Evolutionary conservation across 1,139 yeast genomes (phyloP), one percentile per base, ranked within the genome.

Genomic region (Pneumocystis murina): DNA sequence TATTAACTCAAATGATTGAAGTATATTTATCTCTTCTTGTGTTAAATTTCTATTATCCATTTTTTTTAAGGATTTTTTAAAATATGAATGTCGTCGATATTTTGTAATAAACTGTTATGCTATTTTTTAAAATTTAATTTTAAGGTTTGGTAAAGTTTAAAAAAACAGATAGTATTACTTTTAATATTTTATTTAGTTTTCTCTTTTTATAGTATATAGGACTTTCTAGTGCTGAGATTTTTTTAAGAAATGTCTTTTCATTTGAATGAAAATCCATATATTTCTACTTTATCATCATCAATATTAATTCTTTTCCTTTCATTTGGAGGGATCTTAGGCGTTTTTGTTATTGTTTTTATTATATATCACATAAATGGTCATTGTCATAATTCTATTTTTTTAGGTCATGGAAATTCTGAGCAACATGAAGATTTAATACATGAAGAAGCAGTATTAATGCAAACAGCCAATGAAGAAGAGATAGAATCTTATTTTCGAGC

Each of bases 401-500:
- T 48, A 48, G 30, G 55, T 24, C 30, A 48, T 24, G 55, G 55
- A 48, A 48, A 48, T 20, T 48, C 33, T 24, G 55, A 48, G 12
- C 55, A 41, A 24, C 14, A 48, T 48, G 55, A 48, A 24, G 55
- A 48, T 48, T 48, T 48, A 24, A 48, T 48, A 12, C 55, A 48
- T 24, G 55, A 48, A 48, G 55, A 48, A 14, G 28, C 55, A 2
- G 30, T 48, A 3, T 48, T 48, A 30, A 48, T 48, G 33, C 55
- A 48, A 24, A 48, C 55, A 24, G 55, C 55, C 24, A 48, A 30
- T 12, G 55, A 48, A 24, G 55, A 12, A 48, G 55, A 48, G n/a
- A 48, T 48, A 59, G 71, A 72, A 66, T 69, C 71, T 64, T 78
- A 78, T 66, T 81, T 84, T 69, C 87, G 83, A 70, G 85, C 91